A percentile compares a stretch with the other conserved stretches of the same genome.
Evolutionary conservation across 176 grass and related monocot species (phyloP).

Genomic region (Oryza officinalis): DNA sequence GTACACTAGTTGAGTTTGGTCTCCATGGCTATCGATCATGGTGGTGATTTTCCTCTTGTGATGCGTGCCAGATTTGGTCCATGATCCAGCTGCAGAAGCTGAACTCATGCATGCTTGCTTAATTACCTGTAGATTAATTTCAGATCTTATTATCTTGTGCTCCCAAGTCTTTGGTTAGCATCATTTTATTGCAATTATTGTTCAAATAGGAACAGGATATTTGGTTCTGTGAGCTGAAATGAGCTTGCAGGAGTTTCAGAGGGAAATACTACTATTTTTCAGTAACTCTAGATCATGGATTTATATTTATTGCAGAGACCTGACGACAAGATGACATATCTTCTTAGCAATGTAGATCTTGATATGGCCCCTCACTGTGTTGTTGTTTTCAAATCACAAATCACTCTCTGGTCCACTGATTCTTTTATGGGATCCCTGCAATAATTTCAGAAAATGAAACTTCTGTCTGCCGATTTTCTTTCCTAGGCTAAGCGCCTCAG

Average conservation of each 20-base stretch:
- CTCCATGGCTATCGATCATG: not conserved
- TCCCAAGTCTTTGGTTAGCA: not conserved
- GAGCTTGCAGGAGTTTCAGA: not conserved
- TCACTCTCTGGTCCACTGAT: not conserved
- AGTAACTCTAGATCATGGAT: not conserved
- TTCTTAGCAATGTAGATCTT: not conserved
- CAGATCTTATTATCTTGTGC: not conserved
- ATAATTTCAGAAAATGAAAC: constrained; percentile 26
- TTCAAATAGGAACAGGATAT: not conserved
- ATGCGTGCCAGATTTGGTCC: not conserved
- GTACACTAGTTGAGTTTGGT: not conserved
- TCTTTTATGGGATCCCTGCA: not conserved
- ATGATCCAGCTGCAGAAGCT: not conserved
- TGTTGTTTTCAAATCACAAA: constrained; percentile 26
- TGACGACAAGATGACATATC: constrained; percentile 8
- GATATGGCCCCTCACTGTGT: not conserved
- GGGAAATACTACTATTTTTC: not conserved
- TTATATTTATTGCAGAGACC: not conserved
- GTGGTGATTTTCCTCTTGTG: not conserved
- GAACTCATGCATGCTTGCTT: not conserved
- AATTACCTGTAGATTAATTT: not conserved
- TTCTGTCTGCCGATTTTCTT: not conserved
- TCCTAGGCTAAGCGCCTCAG: not conserved
- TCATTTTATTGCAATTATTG: not conserved
- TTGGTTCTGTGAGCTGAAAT: not conserved